Percentiles rank a stretch among this genome's conserved stretches.
phyloP scores from a whole-genome alignment of 75 land plant species.

The Adiantum capillusveneris region DNA sequence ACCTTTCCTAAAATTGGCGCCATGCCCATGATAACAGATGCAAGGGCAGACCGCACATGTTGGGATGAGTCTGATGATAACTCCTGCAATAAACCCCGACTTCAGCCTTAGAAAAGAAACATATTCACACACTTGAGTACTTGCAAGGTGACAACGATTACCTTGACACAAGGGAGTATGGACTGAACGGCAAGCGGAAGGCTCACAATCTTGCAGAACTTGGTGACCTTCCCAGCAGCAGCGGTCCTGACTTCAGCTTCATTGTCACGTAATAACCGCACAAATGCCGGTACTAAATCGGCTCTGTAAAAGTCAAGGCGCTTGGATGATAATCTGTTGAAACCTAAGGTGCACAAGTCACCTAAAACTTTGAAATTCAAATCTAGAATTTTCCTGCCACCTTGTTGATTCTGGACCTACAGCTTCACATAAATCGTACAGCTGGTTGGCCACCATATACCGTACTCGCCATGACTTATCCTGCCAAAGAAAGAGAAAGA shows the following conservation, averaged over 20 bases:
- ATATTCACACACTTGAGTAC: no score
- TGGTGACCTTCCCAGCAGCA: conserved; percentile 95
- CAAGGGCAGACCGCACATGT: conserved; percentile 97
- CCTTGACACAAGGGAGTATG: conserved; percentile 97
- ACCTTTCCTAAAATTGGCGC: conserved; percentile 95
- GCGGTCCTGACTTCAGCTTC: conserved; percentile 98
- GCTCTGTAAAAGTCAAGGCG: conserved; percentile 34
- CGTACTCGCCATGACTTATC: conserved; percentile 98
- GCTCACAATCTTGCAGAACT: conserved; percentile 78
- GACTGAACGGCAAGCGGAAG: conserved; percentile 86
- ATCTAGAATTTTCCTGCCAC: conserved; percentile 19
- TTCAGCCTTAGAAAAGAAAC: background rate
- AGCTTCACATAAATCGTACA: conserved; percentile 95
- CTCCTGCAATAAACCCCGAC: conserved; percentile 38
- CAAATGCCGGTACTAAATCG: conserved; percentile 88
- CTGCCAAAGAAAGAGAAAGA: conserved; percentile 21
- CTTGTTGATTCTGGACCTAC: conserved; percentile 94
- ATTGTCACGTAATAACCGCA: conserved; percentile 88
- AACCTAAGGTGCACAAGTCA: no score
- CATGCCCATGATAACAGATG: conserved; percentile 98
- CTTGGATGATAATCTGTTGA: no score
- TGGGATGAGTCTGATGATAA: conserved; percentile 94
- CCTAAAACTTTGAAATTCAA: background rate
- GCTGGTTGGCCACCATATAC: conserved; percentile 96
- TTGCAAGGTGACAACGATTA: no score